These are phyloP conservation scores for Allium fistulosum DNA, from an alignment of 106 monocot species.

Conservation along the genomic window DNA sequence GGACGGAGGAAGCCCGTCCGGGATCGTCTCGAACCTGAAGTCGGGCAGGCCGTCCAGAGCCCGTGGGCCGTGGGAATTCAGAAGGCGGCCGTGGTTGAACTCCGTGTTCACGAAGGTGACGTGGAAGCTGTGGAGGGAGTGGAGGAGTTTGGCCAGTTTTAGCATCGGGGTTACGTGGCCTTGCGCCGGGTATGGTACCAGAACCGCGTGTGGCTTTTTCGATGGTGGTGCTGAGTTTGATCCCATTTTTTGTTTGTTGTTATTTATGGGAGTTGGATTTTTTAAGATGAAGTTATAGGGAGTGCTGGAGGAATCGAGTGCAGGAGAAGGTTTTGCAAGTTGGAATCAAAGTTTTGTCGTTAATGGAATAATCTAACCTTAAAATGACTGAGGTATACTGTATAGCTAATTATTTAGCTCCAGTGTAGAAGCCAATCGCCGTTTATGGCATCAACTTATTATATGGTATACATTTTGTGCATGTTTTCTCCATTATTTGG, in stretches of 20 bases:
- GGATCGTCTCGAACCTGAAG: conserved; percentile 31
- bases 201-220: conserved; percentile 28
- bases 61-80: conserved; percentile 19
- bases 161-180: conserved; percentile 46
- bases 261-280: neutral
- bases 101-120: conserved; percentile 48
- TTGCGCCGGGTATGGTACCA: conserved; percentile 32
- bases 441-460: too few relatives aligned
- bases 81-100: conserved; percentile 28
- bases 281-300: too few relatives aligned
- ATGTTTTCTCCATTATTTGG: too few relatives aligned
- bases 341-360: too few relatives aligned
- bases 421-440: too few relatives aligned
- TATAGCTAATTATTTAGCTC: too few relatives aligned
- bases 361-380: too few relatives aligned
- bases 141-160: conserved; percentile 42
- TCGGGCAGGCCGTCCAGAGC: conserved; percentile 19
- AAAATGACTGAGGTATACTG: too few relatives aligned
- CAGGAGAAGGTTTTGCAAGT: too few relatives aligned
- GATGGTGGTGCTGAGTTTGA: neutral
- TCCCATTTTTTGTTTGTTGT: neutral
- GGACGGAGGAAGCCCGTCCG: conserved; percentile 47
- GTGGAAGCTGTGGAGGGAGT: conserved; percentile 23
- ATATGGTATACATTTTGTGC: too few relatives aligned
- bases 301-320: too few relatives aligned